phyloP scores from a whole-genome alignment of 179 eudicot species.

The Beta macrorhiza region DNA sequence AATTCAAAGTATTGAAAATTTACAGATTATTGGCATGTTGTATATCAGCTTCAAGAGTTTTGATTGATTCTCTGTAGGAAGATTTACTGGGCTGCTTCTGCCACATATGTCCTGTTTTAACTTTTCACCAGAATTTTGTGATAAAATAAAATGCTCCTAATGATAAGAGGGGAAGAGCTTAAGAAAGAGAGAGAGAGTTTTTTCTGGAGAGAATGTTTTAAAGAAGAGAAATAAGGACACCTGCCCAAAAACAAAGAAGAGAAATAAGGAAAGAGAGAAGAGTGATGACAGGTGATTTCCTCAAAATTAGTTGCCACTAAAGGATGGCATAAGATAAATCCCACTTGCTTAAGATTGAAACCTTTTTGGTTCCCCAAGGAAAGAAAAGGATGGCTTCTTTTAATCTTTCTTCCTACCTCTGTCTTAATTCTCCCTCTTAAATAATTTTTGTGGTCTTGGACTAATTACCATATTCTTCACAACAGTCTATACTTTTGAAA shows the following conservation, averaged over 20 bases:
- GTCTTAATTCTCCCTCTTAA: background rate
- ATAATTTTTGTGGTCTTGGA: background rate
- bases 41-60: constrained; percentile 79
- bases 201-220: constrained; percentile 19
- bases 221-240: background rate
- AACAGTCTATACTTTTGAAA: background rate
- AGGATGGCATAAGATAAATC: constrained; percentile 26
- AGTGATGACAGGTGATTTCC: background rate
- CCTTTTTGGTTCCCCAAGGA: constrained; percentile 31
- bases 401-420: constrained; percentile 23
- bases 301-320: constrained; percentile 18
- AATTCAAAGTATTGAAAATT: constrained; percentile 13
- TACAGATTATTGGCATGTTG: constrained; percentile 81
- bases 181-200: background rate
- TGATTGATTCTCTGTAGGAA: constrained; percentile 61
- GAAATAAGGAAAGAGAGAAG: background rate
- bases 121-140: background rate
- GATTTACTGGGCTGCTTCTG: constrained; percentile 48
- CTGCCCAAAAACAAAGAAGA: background rate
- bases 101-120: constrained; percentile 42
- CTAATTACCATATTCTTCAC: background rate
- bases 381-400: constrained; percentile 44
- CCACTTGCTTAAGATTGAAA: constrained; percentile 40
- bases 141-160: background rate
- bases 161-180: background rate